phyloP scores from a whole-genome alignment of 2,329 filamentous ascomycete genomes.

The Domatiomyces catenatus region DNA sequence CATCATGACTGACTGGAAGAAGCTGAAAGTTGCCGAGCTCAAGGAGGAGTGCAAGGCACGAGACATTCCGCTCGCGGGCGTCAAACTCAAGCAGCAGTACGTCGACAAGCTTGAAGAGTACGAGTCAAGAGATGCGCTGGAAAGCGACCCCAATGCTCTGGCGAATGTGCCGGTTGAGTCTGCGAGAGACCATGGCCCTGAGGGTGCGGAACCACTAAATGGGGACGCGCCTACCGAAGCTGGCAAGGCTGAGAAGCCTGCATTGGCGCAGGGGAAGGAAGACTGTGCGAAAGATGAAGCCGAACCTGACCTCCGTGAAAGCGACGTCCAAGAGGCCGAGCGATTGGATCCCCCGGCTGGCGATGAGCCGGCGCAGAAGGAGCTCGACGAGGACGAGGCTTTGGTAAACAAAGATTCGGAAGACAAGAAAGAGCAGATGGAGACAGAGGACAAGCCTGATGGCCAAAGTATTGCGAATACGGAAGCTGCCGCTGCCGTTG shows the following conservation, averaged over 20 bases:
- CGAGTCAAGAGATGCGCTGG: conserved; percentile 5
- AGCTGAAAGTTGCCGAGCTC: conserved; percentile 59
- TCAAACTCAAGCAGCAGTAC: conserved; percentile 51
- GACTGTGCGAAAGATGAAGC: conserved; percentile 2
- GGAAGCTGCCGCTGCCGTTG: neutral
- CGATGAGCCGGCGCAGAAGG: neutral
- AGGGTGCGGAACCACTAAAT: neutral
- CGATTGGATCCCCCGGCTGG: neutral
- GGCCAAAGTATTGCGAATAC: neutral
- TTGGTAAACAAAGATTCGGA: neutral
- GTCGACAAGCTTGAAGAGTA: conserved; percentile 45
- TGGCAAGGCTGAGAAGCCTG: conserved; percentile 7
- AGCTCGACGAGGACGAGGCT: neutral
- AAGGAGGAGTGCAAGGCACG: conserved; percentile 59
- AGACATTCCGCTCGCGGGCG: conserved; percentile 51
- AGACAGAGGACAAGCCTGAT: neutral
- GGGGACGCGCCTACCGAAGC: conserved; percentile 24
- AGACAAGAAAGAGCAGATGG: neutral
- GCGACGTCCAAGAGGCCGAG: neutral
- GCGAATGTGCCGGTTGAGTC: neutral
- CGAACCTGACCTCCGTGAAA: neutral
- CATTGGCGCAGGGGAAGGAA: conserved; percentile 6
- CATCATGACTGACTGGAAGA: conserved; percentile 38
- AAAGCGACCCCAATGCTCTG: conserved; percentile 1
- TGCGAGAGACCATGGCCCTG: conserved; percentile 1